Conservation (phyloP, 1,284 basidiomycete genomes). For the Paramarasmius palmivorus region DNA sequence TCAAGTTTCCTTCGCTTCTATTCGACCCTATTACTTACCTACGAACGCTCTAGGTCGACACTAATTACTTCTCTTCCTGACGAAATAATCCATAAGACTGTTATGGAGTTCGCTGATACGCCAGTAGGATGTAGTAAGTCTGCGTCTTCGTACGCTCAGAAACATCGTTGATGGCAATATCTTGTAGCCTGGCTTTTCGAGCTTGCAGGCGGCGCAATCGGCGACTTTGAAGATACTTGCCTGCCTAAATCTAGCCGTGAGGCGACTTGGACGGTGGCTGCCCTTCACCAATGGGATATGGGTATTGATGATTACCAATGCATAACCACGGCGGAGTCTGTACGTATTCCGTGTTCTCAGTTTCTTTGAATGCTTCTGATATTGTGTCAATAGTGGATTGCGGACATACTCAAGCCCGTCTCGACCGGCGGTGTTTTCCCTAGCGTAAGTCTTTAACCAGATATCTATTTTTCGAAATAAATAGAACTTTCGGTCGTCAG, state of each 20-base stretch:
- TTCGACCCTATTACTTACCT: neutral
- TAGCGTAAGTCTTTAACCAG: constrained; percentile 55
- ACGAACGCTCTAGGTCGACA: constrained; percentile 41
- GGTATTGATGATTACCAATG: constrained; percentile 78
- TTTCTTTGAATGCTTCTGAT: constrained; percentile 5
- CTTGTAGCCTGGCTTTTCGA: constrained; percentile 85
- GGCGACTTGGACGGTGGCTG: constrained; percentile 83
- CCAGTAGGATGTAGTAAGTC: constrained; percentile 85
- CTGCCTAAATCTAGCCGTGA: constrained; percentile 77
- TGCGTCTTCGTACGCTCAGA: too few species aligned
- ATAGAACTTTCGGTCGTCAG: constrained; percentile 37
- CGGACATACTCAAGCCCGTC: constrained; percentile 64
- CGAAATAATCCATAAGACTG: constrained; percentile 82
- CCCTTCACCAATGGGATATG: constrained; percentile 91
- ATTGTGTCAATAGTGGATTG: constrained; percentile 63
- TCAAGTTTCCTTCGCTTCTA: neutral
- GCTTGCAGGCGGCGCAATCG: constrained; percentile 80
- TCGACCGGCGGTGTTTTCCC: constrained; percentile 80
- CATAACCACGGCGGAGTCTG: constrained; percentile 77
- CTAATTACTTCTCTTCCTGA: constrained; percentile 81
- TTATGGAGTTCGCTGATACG: constrained; percentile 75
- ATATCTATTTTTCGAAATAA: constrained; percentile 7
- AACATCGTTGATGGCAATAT: too few species aligned
- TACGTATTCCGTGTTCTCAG: constrained; percentile 30
- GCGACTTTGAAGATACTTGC: constrained; percentile 72